Evolutionary conservation across 148 eudicot genomes (phyloP).

Genomic region (Simmondsia chinensis): DNA sequence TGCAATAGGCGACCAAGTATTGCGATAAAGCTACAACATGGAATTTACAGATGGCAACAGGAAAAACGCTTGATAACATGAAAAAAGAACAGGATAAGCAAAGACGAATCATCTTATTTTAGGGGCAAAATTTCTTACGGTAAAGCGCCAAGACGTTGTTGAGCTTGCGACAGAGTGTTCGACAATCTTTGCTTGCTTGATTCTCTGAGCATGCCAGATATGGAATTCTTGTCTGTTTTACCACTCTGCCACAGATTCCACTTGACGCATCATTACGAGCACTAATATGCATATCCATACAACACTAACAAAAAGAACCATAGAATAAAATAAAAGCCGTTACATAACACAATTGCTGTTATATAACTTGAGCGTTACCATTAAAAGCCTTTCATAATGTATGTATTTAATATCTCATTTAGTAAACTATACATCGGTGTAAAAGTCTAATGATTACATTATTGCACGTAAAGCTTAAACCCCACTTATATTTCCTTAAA

Average conservation of each 20-base stretch:
- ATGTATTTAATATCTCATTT: too few relatives aligned
- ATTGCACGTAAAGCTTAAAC: too few relatives aligned
- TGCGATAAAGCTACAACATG: too few relatives aligned
- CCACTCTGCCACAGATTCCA: slow-evolving; percentile 23
- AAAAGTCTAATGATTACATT: too few relatives aligned
- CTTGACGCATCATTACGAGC: not conserved
- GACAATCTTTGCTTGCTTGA: slow-evolving; percentile 61
- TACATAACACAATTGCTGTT: too few relatives aligned
- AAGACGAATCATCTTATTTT: not conserved
- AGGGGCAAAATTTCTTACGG: slow-evolving; percentile 18
- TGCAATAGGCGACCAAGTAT: too few relatives aligned
- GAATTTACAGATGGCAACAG: too few relatives aligned
- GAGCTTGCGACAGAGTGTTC: slow-evolving; percentile 53
- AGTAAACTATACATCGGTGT: too few relatives aligned
- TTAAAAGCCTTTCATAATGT: too few relatives aligned
- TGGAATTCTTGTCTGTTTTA: slow-evolving; percentile 49
- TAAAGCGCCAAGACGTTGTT: slow-evolving; percentile 40
- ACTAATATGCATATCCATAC: not conserved
- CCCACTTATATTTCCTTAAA: too few relatives aligned
- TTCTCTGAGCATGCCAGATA: slow-evolving; percentile 53
- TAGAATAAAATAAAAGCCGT: too few relatives aligned
- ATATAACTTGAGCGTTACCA: too few relatives aligned
- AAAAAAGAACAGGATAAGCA: slow-evolving; percentile 1
- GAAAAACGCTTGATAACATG: not conserved
- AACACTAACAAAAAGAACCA: not conserved